Evolutionary conservation across 192 early-diverging fungal genomes (phyloP), one percentile per base, ranked within the genome.

Genomic region (Backusella tuberculispora): DNA sequence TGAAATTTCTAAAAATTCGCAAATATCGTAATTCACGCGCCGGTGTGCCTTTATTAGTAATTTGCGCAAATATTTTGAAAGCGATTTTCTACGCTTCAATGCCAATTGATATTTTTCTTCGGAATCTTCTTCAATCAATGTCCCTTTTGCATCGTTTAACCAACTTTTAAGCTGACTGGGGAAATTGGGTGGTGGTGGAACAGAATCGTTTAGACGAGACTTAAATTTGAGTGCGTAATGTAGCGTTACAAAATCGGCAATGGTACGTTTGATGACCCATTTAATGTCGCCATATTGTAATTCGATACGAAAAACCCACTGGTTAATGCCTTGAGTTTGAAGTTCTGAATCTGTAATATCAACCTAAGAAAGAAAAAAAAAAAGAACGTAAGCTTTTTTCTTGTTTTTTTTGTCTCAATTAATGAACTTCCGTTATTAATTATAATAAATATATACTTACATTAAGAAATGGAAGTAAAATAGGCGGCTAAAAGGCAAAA

Each of bases 1-100:
- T 69, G 90, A 90, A 44, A 94, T 86, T 73, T 93, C 93, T 48
- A 94, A 72, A 74, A 94, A 94, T 64, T 90, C 92, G 78, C 91
- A 92, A 13, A 94, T 77, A 74, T 93, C 90, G 72, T 89, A 90
- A 6, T 84, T 88, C 17, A 90, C 84, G 10, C 81, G 81, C 74
- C 92, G 85, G 66, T 92, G 92, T 13, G 89, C 82, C 14, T 74
- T 79, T 15, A 84, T 80, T 40, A 93, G 75, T 41, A 93, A 69
- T 68, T 86, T 64, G n/a, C 90, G 77, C 34, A 93, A 67, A 70
- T 92, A 94, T 13, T 64, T 75, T 41, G 93, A 88, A 19, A 94
- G 83, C 38, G 77, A 74, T 45, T 85, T 82, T 60, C 91, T 84
- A 40, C 87, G 81, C 50, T 85, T 78, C 12, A 86, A 73, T 15